Conservation (phyloP, 2,329 filamentous ascomycete species). For the Aspergillus latus region DNA sequence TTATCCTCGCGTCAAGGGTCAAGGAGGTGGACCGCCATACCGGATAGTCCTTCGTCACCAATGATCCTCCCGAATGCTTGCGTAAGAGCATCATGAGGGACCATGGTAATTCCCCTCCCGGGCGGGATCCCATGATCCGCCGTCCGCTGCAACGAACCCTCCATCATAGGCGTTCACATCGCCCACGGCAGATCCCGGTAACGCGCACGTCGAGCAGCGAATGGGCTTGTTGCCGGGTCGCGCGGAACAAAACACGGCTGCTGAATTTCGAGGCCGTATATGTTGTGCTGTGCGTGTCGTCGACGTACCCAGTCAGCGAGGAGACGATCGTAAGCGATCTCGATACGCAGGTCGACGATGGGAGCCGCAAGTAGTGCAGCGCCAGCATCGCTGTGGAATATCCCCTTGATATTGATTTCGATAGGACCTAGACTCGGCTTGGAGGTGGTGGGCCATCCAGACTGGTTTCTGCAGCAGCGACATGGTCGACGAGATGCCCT, state of each 20-base stretch:
- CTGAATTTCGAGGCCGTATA: conserved; percentile 1
- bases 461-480: not conserved
- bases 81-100: not conserved
- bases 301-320: not conserved
- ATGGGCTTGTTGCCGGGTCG: not conserved
- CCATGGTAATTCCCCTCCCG: not conserved
- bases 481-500: not conserved
- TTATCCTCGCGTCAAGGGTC: too few species aligned
- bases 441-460: not conserved
- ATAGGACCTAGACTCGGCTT: not conserved
- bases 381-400: not conserved
- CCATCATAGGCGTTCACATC: not conserved
- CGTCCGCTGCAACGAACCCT: not conserved
- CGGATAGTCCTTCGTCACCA: not conserved
- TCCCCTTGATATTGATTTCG: not conserved
- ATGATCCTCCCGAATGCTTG: not conserved
- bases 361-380: not conserved
- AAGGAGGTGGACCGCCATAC: not conserved
- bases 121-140: not conserved
- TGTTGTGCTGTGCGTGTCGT: conserved; percentile 1
- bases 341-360: not conserved
- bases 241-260: not conserved
- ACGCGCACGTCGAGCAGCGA: not conserved
- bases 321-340: not conserved
- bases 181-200: not conserved